phyloP scores from a whole-genome alignment of 805 yeast genomes.

The Hanseniaspora lachancei region DNA sequence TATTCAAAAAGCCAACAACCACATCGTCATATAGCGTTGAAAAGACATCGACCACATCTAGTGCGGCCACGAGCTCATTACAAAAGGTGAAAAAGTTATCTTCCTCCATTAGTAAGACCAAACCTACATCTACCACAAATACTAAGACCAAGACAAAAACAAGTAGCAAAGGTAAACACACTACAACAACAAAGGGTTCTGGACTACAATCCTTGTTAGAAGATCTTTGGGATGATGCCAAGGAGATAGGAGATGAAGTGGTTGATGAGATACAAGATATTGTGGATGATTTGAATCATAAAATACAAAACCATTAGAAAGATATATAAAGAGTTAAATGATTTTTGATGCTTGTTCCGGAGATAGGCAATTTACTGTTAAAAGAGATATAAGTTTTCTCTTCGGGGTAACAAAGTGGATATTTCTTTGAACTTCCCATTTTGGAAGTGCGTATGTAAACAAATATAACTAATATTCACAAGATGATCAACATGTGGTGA shows the following conservation, averaged over 20 bases:
- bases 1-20: not conserved
- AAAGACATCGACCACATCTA: not conserved
- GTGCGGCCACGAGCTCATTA: not conserved
- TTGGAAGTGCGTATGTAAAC: not conserved
- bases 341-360: not conserved
- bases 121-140: not conserved
- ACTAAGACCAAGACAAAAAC: not conserved
- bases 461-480: not conserved
- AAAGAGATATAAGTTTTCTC: too few relatives aligned
- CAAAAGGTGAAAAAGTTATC: not conserved
- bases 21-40: not conserved
- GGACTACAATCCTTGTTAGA: not conserved
- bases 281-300: not conserved
- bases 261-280: not conserved
- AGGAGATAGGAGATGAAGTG: constrained; percentile 1
- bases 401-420: too few relatives aligned
- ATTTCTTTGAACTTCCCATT: not conserved
- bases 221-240: constrained; percentile 6
- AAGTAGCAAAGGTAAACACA: not conserved
- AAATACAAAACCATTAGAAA: not conserved
- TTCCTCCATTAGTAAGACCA: not conserved
- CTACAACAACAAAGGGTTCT: not conserved
- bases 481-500: too few relatives aligned
- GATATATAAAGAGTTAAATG: not conserved
- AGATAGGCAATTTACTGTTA: not conserved